Base-by-base conservation (phyloP, 495 filamentous ascomycete species). In the Talaromyces stipitatus region DNA sequence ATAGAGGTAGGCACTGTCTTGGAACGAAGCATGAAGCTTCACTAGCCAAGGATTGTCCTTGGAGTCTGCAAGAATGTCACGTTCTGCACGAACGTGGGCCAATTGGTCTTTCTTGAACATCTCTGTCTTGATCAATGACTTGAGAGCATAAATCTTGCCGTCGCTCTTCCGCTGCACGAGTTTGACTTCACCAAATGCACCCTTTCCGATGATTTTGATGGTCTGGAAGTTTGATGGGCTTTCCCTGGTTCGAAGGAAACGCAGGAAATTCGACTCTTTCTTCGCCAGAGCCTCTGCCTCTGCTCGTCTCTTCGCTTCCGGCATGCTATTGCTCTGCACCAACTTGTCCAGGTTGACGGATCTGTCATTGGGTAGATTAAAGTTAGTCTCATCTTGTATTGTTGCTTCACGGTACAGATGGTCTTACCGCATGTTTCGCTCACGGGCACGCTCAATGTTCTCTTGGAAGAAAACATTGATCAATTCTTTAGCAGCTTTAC, bases 51-150 rank as follows among this genome's bases (percentile, higher is more conserved):
- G 92, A 71, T 92, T 97, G 76, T 99, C 94, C 71, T 78, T 78
- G 7, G 94, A 96, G 67, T 97, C 95, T 27, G 94, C 95, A 36
- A 99, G 76, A 61, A 99, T 96, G 69, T 99, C 94, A 77, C 94
- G 84, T 76, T 99, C 94, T 14, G 94, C 89, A 58, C 95, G 91
- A 51, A 99, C 94, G 74, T 99, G 94, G n/a, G 94, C 94, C 57
- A 99, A 75, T 70, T 99, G 94, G 65, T 99, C 95, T 76, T 96
- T 97, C 78, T 96, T 97, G 77, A 95, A 96, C 94, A 99, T 99
- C 71, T 99, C 94, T 5, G 89, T 87, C 80, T 99, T 99, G 72
- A 97, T 87, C 55, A 99, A 77, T 29, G 92, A 96, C 77, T 99
- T 99, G 77, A 99, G 86, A 45, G 94, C 94, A 65, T 97, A 99